Percentiles rank a stretch among this genome's conserved stretches.
Conservation (phyloP, 148 eudicot species). For the Suaeda aralocaspica region DNA sequence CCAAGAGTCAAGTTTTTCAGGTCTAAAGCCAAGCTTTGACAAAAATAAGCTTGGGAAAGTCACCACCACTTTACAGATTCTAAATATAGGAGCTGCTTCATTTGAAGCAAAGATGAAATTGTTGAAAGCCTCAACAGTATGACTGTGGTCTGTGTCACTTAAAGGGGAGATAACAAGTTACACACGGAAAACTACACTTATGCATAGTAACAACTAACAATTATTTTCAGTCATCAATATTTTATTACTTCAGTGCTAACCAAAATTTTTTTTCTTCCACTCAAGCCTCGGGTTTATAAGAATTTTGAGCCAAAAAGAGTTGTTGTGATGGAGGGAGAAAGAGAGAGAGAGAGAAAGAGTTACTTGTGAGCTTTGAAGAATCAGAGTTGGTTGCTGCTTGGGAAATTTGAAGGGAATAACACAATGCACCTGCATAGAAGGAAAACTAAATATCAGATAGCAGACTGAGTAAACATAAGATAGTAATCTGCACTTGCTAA, state of each 20-base stretch:
- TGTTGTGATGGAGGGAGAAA: background rate
- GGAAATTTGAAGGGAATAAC: slow-evolving; percentile 76
- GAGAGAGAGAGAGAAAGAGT: background rate
- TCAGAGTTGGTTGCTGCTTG: slow-evolving; percentile 62
- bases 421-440: slow-evolving; percentile 62
- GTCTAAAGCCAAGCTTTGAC: too few species aligned
- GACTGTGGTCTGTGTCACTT: background rate
- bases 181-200: background rate
- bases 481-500: too few species aligned
- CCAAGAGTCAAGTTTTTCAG: too few species aligned
- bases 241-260: background rate
- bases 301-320: background rate
- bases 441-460: background rate
- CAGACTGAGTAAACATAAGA: background rate
- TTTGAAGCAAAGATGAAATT: background rate
- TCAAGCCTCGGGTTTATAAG: too few species aligned
- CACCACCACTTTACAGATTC: background rate
- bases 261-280: background rate
- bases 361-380: slow-evolving; percentile 92
- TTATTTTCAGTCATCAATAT: background rate
- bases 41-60: too few species aligned
- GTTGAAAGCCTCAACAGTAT: too few species aligned
- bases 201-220: background rate
- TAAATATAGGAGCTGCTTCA: background rate
- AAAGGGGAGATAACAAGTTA: too few species aligned